phyloP scores from a whole-genome alignment of 257 asterid genomes.

The Plantago ovata region DNA sequence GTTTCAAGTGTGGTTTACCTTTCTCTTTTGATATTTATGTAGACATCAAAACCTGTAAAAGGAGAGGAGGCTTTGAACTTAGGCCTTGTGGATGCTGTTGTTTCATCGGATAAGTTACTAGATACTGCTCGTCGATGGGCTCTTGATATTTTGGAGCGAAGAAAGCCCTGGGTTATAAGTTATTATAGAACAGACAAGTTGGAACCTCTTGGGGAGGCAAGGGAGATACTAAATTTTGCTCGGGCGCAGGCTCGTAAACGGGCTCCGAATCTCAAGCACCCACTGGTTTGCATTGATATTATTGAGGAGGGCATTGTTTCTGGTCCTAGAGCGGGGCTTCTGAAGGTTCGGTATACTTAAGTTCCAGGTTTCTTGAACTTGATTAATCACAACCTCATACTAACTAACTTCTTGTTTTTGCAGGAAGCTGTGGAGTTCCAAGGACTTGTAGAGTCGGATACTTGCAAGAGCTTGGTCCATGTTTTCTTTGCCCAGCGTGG shows the following conservation, averaged over 20 bases:
- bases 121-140: constrained; percentile 82
- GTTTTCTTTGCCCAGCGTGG: constrained; percentile 97
- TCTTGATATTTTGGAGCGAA: constrained; percentile 72
- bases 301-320: constrained; percentile 86
- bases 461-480: constrained; percentile 94
- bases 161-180: constrained; percentile 75
- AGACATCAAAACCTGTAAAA: constrained; percentile 87
- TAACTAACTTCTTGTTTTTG: constrained; percentile 10
- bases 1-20: constrained; percentile 1
- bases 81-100: constrained; percentile 93
- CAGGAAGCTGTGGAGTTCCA: constrained; percentile 95
- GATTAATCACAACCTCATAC: constrained; percentile 4
- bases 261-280: constrained; percentile 90
- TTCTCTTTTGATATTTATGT: constrained; percentile 18
- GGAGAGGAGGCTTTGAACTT: constrained; percentile 83
- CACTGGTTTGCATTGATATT: constrained; percentile 81
- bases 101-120: constrained; percentile 58
- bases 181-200: constrained; percentile 74
- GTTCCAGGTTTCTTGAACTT: constrained; percentile 7
- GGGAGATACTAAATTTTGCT: constrained; percentile 83
- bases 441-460: constrained; percentile 60
- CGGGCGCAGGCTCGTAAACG: constrained; percentile 75
- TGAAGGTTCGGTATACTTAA: constrained; percentile 51
- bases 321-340: constrained; percentile 85
- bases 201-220: constrained; percentile 87